These are phyloP conservation scores for Entomortierella lignicola DNA, from an alignment of 192 early-diverging fungal genomes.

Conservation along the genomic window DNA sequence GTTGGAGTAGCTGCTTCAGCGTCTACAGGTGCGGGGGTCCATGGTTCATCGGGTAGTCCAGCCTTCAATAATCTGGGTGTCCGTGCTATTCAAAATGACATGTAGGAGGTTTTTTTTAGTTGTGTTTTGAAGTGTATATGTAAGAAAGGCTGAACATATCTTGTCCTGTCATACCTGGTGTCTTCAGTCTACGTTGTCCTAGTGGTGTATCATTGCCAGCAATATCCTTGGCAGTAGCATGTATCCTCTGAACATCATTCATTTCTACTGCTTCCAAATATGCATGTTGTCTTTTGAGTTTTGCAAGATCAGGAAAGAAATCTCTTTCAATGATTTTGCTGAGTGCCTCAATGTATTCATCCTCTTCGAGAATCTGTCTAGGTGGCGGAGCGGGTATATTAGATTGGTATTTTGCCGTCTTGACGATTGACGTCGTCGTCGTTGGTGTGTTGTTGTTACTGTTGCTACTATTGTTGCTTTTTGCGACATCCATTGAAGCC, in stretches of 20 bases:
- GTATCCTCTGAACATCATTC: conserved; percentile 48
- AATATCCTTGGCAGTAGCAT: conserved; percentile 43
- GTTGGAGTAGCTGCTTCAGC: conserved; percentile 9
- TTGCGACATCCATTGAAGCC: not conserved
- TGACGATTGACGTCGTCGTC: conserved; percentile 3
- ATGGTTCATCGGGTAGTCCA: conserved; percentile 32
- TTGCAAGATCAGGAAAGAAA: conserved; percentile 81
- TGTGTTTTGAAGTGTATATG: too few species aligned
- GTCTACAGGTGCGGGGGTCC: conserved; percentile 50
- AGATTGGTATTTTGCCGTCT: conserved; percentile 23
- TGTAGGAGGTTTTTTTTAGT: too few species aligned
- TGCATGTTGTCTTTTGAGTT: conserved; percentile 63
- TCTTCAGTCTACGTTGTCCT: conserved; percentile 28
- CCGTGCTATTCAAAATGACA: conserved; percentile 10
- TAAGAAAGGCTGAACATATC: not conserved
- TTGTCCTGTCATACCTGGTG: conserved; percentile 29
- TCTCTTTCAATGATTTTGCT: conserved; percentile 85
- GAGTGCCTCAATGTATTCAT: conserved; percentile 79
- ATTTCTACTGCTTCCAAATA: conserved; percentile 54
- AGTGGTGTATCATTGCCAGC: conserved; percentile 52
- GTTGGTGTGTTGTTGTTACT: not conserved
- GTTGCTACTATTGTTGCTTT: not conserved
- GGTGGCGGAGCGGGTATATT: conserved; percentile 40
- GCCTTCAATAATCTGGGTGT: conserved; percentile 20
- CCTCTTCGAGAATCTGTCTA: conserved; percentile 76